Base-by-base conservation (phyloP, 495 filamentous ascomycete genomes). In the Pseudomonodictys pantanalensis region DNA sequence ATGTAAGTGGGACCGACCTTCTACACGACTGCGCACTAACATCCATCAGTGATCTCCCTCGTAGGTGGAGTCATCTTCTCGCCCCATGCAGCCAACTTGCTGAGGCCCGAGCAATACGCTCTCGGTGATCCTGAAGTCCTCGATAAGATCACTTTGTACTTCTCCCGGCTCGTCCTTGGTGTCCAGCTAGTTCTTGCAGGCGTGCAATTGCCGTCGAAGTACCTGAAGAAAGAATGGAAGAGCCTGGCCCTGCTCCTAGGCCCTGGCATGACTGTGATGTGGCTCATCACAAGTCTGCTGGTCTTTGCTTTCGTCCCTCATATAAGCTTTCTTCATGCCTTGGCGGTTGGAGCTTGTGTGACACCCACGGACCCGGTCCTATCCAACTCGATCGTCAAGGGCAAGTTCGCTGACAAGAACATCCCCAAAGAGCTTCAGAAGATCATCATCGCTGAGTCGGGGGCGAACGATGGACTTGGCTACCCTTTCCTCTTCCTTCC, bases 291-390 rank as follows among this genome's bases (percentile, higher is more conserved):
- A 49, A 87, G 83, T 64, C 71, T 95, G 3, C 69, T 96, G 1
- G 76, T 96, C 50, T 96, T 85, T 84, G 90, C 76, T 0, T 72
- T 96, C 58, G 84, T 95, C 1, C 90, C 90, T 0, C 74, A 85
- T 55, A 71, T 95, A 22, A 71, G 73, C 41, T 88, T 95, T 61
- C 78, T 96, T 0, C 85, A 92, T 66, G 84, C 91, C 0, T 76
- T 96, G 20, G 86, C 85, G 2, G 75, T 96, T 28, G 91, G 82
- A 2, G 85, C 90, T 24, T 95, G 91, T 66, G 84, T 97, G 12
- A 95, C 91, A 3, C 92, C 92, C 0, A 96, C 92, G 0, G 92
- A 97, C 68, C 92, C 92, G 0, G 85, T 96, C 23, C 75, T 96
- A 28, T 91, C 88, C 24, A 92, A 93, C 58, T 86, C 86, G 2